These are phyloP conservation scores for Sporisorium iseilematis-ciliati DNA, from an alignment of 1,284 basidiomycete genomes.

Conservation along the genomic window DNA sequence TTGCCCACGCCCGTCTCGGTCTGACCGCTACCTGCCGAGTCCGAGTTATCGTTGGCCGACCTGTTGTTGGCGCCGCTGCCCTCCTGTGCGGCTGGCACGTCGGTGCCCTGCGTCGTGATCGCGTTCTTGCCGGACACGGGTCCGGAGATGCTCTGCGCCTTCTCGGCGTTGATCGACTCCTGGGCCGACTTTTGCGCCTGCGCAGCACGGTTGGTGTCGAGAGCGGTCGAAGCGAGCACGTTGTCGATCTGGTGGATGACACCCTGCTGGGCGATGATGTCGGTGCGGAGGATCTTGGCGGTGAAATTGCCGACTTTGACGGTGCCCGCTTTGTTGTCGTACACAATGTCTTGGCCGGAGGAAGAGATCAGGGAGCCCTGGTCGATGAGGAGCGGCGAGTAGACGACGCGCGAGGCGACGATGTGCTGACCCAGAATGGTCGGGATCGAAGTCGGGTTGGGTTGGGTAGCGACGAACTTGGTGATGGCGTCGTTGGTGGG, in stretches of 20 bases:
- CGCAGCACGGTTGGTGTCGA: constrained; percentile 46
- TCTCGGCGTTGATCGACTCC: constrained; percentile 17
- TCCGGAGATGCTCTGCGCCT: constrained; percentile 38
- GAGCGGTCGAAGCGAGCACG: constrained; percentile 47
- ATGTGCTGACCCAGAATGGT: constrained; percentile 54
- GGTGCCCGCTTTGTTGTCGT: constrained; percentile 43
- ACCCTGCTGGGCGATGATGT: constrained; percentile 54
- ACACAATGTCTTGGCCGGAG: constrained; percentile 55
- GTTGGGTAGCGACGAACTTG: constrained; percentile 31
- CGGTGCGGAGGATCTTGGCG: constrained; percentile 54
- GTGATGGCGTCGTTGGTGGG: constrained; percentile 49
- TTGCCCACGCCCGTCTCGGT: constrained; percentile 31
- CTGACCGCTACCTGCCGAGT: constrained; percentile 30
- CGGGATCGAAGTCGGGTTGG: constrained; percentile 32
- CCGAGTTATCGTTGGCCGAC: constrained; percentile 36
- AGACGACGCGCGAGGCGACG: constrained; percentile 51
- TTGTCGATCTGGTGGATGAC: constrained; percentile 58
- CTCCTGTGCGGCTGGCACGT: constrained; percentile 45
- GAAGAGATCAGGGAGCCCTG: constrained; percentile 54
- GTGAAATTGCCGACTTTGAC: constrained; percentile 52
- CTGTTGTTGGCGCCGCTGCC: constrained; percentile 41
- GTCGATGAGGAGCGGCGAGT: constrained; percentile 53
- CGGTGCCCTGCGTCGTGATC: constrained; percentile 46
- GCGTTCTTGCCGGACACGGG: constrained; percentile 49
- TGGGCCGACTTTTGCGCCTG: constrained; percentile 52